phyloP scores from a whole-genome alignment of 148 eudicot species.

The Vaccinium myrtillus region DNA sequence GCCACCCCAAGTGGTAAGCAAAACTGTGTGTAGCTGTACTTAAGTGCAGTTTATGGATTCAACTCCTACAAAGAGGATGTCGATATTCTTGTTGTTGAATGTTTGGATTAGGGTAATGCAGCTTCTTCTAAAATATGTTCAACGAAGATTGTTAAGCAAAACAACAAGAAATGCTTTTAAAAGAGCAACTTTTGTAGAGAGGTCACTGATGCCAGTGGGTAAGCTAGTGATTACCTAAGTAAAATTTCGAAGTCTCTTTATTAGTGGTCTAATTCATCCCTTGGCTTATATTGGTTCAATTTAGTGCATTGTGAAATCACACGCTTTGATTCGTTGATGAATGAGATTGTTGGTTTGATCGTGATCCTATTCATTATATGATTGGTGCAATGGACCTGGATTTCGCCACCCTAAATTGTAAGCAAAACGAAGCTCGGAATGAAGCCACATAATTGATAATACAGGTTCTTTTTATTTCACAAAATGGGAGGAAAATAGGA shows the following conservation, averaged over 20 bases:
- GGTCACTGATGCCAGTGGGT: no score
- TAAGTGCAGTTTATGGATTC: no score
- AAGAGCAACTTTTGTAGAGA: no score
- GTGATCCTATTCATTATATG: background rate
- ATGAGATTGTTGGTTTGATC: background rate
- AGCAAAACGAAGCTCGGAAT: background rate
- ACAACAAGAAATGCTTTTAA: no score
- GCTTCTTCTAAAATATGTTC: no score
- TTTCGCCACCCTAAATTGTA: background rate
- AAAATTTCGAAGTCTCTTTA: background rate
- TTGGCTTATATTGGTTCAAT: conserved; percentile 9
- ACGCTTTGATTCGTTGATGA: background rate
- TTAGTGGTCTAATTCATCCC: background rate
- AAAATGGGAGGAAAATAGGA: background rate
- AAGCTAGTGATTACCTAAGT: no score
- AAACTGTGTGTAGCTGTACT: background rate
- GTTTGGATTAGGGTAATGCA: no score
- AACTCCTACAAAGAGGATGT: no score
- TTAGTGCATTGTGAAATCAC: background rate
- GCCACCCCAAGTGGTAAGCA: background rate
- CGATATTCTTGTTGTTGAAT: no score
- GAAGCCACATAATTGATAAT: no score
- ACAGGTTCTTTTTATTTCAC: background rate
- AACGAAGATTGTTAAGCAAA: no score
- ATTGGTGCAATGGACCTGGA: background rate